phyloP scores from a whole-genome alignment of 2,329 filamentous ascomycete species.

The Bipolaris sorokiniana region DNA sequence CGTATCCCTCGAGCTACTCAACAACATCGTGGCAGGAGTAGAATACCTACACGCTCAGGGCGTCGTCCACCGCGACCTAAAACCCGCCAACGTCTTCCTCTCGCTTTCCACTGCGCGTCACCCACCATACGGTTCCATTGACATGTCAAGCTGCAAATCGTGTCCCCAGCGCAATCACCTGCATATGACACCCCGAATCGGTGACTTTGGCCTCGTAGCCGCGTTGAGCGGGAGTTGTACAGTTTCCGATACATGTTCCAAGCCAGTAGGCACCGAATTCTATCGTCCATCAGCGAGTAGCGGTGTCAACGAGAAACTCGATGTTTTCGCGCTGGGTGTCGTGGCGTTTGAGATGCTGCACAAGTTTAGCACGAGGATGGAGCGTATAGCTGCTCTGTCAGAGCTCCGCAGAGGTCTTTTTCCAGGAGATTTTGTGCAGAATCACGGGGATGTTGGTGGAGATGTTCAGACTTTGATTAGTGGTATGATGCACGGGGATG shows the following conservation, averaged over 20 bases:
- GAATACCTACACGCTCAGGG: conserved; percentile 67
- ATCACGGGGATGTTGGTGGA: conserved; percentile 27
- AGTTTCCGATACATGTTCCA: conserved; percentile 35
- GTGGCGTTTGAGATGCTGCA: conserved; percentile 68
- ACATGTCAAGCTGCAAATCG: conserved; percentile 54
- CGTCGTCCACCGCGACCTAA: conserved; percentile 71
- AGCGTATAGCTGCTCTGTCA: conserved; percentile 46
- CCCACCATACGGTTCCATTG: conserved; percentile 53
- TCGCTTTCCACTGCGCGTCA: conserved; percentile 51
- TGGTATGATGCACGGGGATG: conserved; percentile 43
- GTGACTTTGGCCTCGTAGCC: conserved; percentile 71
- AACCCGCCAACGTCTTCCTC: conserved; percentile 72
- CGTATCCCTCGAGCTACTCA: conserved; percentile 63
- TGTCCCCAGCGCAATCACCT: conserved; percentile 50
- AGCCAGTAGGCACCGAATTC: conserved; percentile 66
- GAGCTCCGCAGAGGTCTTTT: conserved; percentile 43
- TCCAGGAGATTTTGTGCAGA: conserved; percentile 34
- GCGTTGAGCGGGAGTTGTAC: conserved; percentile 53
- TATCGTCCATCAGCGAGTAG: conserved; percentile 59
- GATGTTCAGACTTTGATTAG: conserved; percentile 35
- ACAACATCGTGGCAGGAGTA: conserved; percentile 66
- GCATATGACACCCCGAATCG: conserved; percentile 66
- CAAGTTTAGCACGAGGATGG: conserved; percentile 54
- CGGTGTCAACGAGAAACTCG: conserved; percentile 58
- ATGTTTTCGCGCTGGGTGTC: conserved; percentile 67